A percentile compares a stretch with the other conserved stretches of the same genome.
Conservation (phyloP, 371 early-diverging fungal genomes). For the Apophysomyces elegans region DNA sequence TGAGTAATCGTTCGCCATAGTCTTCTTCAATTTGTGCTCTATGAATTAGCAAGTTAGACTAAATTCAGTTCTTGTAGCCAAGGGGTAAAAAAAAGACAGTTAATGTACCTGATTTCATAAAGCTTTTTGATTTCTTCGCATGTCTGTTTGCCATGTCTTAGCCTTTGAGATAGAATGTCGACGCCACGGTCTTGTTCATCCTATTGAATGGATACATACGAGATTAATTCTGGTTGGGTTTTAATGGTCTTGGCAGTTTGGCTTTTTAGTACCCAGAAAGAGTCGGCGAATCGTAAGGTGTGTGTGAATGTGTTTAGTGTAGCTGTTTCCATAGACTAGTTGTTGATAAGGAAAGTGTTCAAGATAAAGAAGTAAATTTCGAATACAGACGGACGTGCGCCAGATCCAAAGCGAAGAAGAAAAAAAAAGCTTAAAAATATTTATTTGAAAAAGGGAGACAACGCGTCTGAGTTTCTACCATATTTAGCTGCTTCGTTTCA, state of each 20-base stretch:
- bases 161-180: conserved; percentile 16
- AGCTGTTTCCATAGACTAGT: conserved; percentile 7
- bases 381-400: neutral
- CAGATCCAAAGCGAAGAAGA: neutral
- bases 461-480: neutral
- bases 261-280: conserved; percentile 20
- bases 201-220: neutral
- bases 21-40: conserved; percentile 44
- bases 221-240: neutral
- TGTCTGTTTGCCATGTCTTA: conserved; percentile 25
- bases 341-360: neutral
- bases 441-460: neutral
- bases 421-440: neutral
- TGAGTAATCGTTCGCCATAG: conserved; percentile 41
- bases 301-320: neutral
- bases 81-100: too few species aligned
- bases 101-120: conserved; percentile 28
- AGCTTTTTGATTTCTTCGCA: conserved; percentile 32
- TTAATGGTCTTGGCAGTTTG: conserved; percentile 6
- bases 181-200: conserved; percentile 27
- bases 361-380: neutral
- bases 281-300: conserved; percentile 24
- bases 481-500: neutral
- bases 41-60: neutral
- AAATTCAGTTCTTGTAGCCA: too few species aligned